A percentile compares a stretch with the other conserved stretches of the same genome.
Evolutionary conservation across 768 basidiomycete genomes (phyloP).

Genomic region (Lentinula sp.): DNA sequence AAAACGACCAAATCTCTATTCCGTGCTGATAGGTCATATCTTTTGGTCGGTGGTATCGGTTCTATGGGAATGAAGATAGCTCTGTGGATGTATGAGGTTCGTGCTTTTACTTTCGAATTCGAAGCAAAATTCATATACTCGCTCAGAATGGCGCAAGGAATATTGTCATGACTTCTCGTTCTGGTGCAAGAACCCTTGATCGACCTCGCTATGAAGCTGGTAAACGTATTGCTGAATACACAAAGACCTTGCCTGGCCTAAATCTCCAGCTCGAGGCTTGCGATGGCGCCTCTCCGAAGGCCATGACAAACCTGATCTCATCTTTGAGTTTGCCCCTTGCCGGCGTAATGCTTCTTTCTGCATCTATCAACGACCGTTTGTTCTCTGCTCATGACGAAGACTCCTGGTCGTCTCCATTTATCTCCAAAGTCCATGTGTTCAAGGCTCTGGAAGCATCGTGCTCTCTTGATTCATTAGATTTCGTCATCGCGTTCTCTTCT

Average conservation of each 20-base stretch:
- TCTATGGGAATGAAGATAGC: constrained; percentile 18
- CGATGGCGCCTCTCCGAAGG: constrained; percentile 11
- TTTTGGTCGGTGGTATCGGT: constrained; percentile 22
- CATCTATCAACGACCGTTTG: constrained; percentile 12
- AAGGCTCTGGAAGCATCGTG: constrained; percentile 10
- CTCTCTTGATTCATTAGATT: constrained; percentile 13
- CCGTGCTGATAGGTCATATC: constrained; percentile 16
- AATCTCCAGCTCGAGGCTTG: constrained; percentile 12
- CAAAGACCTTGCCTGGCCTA: constrained; percentile 12
- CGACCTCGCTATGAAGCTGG: constrained; percentile 8
- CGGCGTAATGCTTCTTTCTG: constrained; percentile 15
- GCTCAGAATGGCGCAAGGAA: constrained; percentile 17
- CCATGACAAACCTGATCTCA: constrained; percentile 8
- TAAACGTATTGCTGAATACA: constrained; percentile 10
- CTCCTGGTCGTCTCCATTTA: constrained; percentile 12
- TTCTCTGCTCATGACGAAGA: constrained; percentile 17
- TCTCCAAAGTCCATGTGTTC: constrained; percentile 13
- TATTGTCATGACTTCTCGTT: constrained; percentile 17
- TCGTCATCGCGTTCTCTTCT: constrained; percentile 17
- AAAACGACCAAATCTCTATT: constrained; percentile 9
- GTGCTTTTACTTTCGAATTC: background rate
- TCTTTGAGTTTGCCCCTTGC: constrained; percentile 11
- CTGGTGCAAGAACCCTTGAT: constrained; percentile 11
- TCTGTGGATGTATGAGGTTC: constrained; percentile 24
- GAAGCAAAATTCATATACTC: background rate